Evolutionary conservation across 306 rosid species (phyloP).

Genomic region (Vigna unguiculata): DNA sequence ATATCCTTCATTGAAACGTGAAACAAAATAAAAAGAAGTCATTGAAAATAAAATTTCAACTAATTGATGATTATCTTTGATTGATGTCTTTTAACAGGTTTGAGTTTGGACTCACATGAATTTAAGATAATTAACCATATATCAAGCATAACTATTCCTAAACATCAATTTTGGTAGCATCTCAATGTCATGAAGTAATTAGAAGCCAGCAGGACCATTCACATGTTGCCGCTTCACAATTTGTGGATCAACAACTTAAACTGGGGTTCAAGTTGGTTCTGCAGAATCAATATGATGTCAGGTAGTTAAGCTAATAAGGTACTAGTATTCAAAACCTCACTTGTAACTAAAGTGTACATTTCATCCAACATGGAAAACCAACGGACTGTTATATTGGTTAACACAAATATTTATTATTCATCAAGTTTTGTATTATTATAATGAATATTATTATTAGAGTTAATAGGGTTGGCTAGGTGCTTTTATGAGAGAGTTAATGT

Average conservation of each 20-base stretch:
- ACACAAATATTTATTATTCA: too few species aligned
- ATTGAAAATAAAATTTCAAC: too few species aligned
- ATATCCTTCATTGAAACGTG: too few species aligned
- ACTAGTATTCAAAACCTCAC: conserved; percentile 14
- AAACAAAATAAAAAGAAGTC: too few species aligned
- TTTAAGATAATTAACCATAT: background rate
- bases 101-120: background rate
- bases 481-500: conserved; percentile 31
- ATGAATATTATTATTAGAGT: background rate
- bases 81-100: background rate
- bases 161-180: background rate
- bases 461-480: background rate
- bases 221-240: conserved; percentile 36
- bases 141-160: background rate
- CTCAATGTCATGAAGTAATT: conserved; percentile 15
- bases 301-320: conserved; percentile 5
- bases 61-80: too few species aligned
- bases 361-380: background rate
- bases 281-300: conserved; percentile 14
- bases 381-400: conserved; percentile 4
- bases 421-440: conserved; percentile 14
- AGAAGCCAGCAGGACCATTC: conserved; percentile 41
- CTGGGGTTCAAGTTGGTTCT: background rate
- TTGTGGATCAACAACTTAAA: conserved; percentile 4
- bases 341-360: background rate